These are phyloP conservation scores for Eucalyptus sp. DNA, from an alignment of 345 rosid genomes.

Conservation along the genomic window DNA sequence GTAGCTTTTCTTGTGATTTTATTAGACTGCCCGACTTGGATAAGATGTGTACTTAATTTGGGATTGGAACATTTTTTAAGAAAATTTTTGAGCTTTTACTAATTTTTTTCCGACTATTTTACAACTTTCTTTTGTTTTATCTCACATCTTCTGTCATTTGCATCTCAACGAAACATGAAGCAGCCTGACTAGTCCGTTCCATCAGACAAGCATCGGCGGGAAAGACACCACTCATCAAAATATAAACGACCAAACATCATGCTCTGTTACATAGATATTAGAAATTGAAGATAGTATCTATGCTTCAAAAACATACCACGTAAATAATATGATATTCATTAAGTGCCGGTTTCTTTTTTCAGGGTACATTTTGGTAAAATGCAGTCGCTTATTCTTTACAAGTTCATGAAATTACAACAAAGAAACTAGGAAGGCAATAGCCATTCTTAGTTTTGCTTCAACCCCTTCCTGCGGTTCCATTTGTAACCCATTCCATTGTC, in stretches of 20 bases:
- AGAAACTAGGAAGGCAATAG: not conserved
- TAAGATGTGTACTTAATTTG: not conserved
- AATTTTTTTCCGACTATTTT: no score
- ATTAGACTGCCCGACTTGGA: not conserved
- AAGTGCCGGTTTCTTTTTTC: not conserved
- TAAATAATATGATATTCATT: not conserved
- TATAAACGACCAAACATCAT: not conserved
- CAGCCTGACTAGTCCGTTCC: not conserved
- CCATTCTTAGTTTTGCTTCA: not conserved
- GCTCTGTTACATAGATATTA: not conserved
- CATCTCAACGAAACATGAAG: not conserved
- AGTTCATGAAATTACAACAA: not conserved
- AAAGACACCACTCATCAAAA: not conserved
- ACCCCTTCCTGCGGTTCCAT: not conserved
- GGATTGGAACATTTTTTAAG: not conserved
- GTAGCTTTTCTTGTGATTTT: not conserved
- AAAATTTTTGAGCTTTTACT: not conserved
- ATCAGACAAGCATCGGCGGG: not conserved
- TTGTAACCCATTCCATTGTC: not conserved
- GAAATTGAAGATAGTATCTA: not conserved
- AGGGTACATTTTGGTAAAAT: not conserved
- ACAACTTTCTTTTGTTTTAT: not conserved
- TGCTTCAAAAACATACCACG: not conserved
- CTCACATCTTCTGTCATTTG: not conserved
- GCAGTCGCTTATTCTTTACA: not conserved